These are phyloP conservation scores for Tubosaeta brunneosetosa DNA, from an alignment of 768 basidiomycete species.

Conservation along the genomic window DNA sequence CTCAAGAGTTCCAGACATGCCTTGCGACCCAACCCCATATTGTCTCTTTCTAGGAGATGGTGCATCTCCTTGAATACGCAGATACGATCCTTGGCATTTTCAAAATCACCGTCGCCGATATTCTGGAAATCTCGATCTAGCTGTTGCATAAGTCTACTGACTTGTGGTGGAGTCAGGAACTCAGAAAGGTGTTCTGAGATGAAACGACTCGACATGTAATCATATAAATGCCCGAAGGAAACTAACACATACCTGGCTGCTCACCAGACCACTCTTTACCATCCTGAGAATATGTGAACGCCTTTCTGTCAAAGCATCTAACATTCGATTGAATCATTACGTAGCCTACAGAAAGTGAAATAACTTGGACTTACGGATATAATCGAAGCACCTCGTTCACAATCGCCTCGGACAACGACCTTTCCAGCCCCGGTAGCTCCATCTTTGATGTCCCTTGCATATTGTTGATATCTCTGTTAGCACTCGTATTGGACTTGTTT, in stretches of 20 bases:
- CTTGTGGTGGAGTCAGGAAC: slow-evolving; percentile 7
- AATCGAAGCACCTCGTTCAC: slow-evolving; percentile 12
- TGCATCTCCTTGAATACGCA: not conserved
- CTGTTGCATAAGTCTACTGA: not conserved
- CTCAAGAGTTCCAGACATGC: not conserved
- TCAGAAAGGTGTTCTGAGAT: slow-evolving; percentile 6
- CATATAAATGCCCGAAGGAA: not conserved
- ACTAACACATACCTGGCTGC: slow-evolving; percentile 1
- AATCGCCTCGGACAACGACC: slow-evolving; percentile 22
- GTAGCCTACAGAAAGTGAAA: not conserved
- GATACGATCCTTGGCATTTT: not conserved
- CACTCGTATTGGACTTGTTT: not conserved
- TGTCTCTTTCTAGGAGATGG: not conserved
- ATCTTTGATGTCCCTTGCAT: not conserved
- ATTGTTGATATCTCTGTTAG: not conserved
- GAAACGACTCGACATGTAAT: not conserved
- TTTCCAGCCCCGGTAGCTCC: slow-evolving; percentile 6
- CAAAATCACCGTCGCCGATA: slow-evolving; percentile 12
- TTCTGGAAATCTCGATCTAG: not conserved
- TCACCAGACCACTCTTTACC: not conserved
- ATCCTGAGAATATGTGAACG: slow-evolving; percentile 2
- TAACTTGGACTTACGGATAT: slow-evolving; percentile 14
- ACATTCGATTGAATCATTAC: not conserved
- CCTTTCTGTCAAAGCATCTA: slow-evolving; percentile 15
- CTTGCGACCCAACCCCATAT: not conserved